Evolutionary conservation across 108 stramenopile genomes (phyloP).

Genomic region (Nitzschia palea): DNA sequence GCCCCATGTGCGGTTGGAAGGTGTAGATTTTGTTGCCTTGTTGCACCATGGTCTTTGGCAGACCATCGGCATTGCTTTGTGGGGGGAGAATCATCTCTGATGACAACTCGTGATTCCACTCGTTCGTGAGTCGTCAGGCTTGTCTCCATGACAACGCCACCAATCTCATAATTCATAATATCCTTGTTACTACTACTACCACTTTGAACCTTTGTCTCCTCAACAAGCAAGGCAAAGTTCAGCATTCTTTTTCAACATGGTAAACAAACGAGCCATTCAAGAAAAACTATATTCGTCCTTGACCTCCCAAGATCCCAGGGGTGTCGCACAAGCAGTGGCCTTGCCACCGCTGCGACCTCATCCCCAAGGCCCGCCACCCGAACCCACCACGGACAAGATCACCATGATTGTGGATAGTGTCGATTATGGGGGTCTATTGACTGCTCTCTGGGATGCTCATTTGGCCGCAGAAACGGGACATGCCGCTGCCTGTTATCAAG

Average conservation of each 20-base stretch:
- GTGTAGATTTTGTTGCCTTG: too few species aligned
- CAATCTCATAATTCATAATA: too few species aligned
- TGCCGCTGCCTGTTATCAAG: conserved; percentile 50
- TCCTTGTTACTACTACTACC: too few species aligned
- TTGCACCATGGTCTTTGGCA: too few species aligned
- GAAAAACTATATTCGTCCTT: conserved; percentile 14
- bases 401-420: conserved; percentile 50
- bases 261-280: conserved; percentile 3
- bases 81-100: too few species aligned
- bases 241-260: conserved; percentile 25
- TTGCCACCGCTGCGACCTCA: conserved; percentile 4
- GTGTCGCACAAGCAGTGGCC: conserved; percentile 13
- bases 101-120: too few species aligned
- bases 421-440: conserved; percentile 65
- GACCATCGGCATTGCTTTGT: too few species aligned
- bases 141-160: too few species aligned
- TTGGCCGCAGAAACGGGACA: conserved; percentile 63
- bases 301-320: conserved; percentile 30
- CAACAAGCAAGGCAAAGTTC: too few species aligned
- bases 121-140: too few species aligned
- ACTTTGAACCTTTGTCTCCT: too few species aligned
- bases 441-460: conserved; percentile 55
- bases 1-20: too few species aligned
- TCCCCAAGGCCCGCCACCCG: conserved; percentile 4
- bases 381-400: conserved; percentile 21